A percentile compares a stretch with the other conserved stretches of the same genome.
phyloP scores from a whole-genome alignment of 768 basidiomycete species.

The Mycena amicta region DNA sequence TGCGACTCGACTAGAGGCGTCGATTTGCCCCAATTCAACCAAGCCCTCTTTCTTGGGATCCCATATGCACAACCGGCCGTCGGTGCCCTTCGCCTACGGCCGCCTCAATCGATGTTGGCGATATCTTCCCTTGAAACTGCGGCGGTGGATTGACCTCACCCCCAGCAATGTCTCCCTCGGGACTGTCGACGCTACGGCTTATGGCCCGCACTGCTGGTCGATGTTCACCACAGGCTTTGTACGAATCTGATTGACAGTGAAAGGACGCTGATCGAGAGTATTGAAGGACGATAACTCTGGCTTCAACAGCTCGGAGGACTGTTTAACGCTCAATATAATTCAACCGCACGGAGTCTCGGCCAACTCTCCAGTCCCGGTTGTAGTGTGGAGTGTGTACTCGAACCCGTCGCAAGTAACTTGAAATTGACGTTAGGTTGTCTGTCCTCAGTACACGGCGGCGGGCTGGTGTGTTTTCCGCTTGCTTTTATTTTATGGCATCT shows the following conservation, averaged over 20 bases:
- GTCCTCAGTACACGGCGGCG: too few relatives aligned
- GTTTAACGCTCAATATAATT: slow-evolving; percentile 36
- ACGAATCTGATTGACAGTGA: background rate
- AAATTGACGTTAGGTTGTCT: too few relatives aligned
- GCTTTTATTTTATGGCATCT: too few relatives aligned
- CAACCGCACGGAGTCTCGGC: slow-evolving; percentile 29
- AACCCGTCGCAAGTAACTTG: too few relatives aligned
- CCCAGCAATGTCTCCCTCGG: too few relatives aligned
- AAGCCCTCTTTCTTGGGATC: background rate
- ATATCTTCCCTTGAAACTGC: too few relatives aligned
- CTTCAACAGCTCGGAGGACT: slow-evolving; percentile 29
- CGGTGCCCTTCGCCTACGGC: background rate
- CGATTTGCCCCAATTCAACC: background rate
- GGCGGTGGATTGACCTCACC: too few relatives aligned
- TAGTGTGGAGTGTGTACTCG: slow-evolving; percentile 28
- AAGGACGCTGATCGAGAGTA: background rate
- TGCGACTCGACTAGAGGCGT: background rate
- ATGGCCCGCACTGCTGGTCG: slow-evolving; percentile 21
- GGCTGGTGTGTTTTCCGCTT: too few relatives aligned
- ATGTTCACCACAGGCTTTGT: slow-evolving; percentile 20
- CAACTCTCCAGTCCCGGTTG: slow-evolving; percentile 32
- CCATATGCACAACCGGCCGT: background rate
- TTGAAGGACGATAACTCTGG: slow-evolving; percentile 14
- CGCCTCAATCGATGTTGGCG: too few relatives aligned
- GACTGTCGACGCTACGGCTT: slow-evolving; percentile 26